phyloP scores from a whole-genome alignment of 2,329 filamentous ascomycete genomes.

The Aspergillus pseudoterreus region DNA sequence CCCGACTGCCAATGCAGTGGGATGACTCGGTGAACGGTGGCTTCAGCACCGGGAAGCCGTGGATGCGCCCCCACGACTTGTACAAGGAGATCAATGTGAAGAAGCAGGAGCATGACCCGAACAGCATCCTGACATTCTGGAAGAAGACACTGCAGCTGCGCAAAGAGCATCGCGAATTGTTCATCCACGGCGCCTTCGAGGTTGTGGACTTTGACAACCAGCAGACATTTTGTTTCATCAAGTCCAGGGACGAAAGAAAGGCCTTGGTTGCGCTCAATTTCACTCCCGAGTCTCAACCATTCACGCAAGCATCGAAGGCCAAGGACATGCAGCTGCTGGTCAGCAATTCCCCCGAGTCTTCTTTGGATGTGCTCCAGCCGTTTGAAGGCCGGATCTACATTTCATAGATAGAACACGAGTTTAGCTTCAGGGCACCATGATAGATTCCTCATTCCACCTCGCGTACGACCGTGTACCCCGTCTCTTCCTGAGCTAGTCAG shows the following conservation, averaged over 20 bases:
- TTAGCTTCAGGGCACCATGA: background rate
- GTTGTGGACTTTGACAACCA: conserved; percentile 18
- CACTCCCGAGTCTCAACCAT: conserved; percentile 9
- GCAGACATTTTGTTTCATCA: conserved; percentile 20
- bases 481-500: too few relatives aligned
- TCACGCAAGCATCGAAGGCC: conserved; percentile 3
- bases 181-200: conserved; percentile 34
- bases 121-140: conserved; percentile 59
- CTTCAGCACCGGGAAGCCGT: conserved; percentile 56
- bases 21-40: conserved; percentile 54
- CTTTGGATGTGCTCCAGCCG: conserved; percentile 8
- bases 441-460: background rate
- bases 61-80: conserved; percentile 57
- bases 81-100: conserved; percentile 44
- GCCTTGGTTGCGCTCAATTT: conserved; percentile 20
- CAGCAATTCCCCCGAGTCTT: conserved; percentile 12
- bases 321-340: conserved; percentile 16
- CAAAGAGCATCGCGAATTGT: conserved; percentile 55
- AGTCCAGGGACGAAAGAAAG: conserved; percentile 11
- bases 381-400: conserved; percentile 22
- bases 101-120: conserved; percentile 45
- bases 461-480: too few relatives aligned
- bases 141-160: conserved; percentile 51
- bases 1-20: conserved; percentile 68
- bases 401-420: background rate